Evolutionary conservation across 1,284 basidiomycete genomes (phyloP), one percentile per base, ranked within the genome.

Genomic region (Spongiforma sp.): DNA sequence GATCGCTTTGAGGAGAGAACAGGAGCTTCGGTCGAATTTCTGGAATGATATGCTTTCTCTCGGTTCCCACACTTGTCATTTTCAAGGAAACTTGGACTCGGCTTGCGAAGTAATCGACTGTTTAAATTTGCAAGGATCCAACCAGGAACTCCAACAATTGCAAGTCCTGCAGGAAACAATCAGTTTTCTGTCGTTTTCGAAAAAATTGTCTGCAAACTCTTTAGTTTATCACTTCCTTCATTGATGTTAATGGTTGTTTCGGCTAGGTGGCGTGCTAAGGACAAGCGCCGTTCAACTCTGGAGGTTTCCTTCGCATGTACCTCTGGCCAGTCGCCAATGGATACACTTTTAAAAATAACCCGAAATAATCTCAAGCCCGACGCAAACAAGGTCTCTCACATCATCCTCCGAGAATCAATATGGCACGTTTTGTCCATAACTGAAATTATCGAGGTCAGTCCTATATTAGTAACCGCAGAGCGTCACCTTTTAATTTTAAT

Each of bases 111-210:
- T 70, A 41, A 63, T 72, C 21, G 5, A 59, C 26, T 3, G 15
- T 12, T 33, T 70, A 2, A 43, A 69, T 37, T n/a, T 67, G 56
- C 48, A 67, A 1, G 24, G 21, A 19, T 30, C 57, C 32, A 36
- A 7, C 17, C 50, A 41, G 37, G 34, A 2, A n/a, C 55, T 41
- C 5, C 2, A 9, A 3, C 60, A 60, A 5, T 46, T 70, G 14
- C 61, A 57, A 43, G 71, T 73, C 12, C 69, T 73, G 19, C 8
- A 1, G 28, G 69, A 70, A 50, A 72, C 71, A 69, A 69, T 73
- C 4, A 61, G 0, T 58, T 70, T 17, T 26, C 62, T 24, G 41
- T 50, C 28, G 43, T 14, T 52, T 43, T 62, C 19, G n/a, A n/a
- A n/a, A n/a, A n/a, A n/a, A n/a, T n/a, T n/a, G 36, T 41, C 12